phyloP scores from a whole-genome alignment of 345 rosid species.

The Eucalyptus sp. region DNA sequence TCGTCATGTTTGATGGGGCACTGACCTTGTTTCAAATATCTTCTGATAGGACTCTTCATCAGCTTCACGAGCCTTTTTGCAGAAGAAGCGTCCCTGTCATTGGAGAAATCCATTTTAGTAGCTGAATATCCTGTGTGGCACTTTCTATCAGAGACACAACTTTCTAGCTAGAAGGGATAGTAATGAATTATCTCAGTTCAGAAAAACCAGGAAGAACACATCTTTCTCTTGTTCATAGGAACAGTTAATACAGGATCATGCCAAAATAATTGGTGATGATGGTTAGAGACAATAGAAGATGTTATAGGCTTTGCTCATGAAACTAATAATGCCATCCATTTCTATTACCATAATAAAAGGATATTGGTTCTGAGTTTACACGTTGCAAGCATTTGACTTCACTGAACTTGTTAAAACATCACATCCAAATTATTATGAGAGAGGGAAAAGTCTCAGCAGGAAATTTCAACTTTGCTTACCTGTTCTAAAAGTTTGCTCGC shows the following conservation, averaged over 20 bases:
- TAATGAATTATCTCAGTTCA: not conserved
- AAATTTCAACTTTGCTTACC: conserved; percentile 6
- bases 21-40: conserved; percentile 39
- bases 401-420: not conserved
- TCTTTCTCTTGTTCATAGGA: not conserved
- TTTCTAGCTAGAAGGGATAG: not conserved
- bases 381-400: not conserved
- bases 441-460: not conserved
- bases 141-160: not conserved
- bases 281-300: not conserved
- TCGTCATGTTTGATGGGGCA: not conserved
- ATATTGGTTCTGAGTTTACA: not conserved
- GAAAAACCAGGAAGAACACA: not conserved
- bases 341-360: not conserved
- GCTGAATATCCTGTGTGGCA: not conserved
- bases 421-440: not conserved
- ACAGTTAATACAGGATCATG: not conserved
- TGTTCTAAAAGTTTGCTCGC: conserved; percentile 31
- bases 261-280: not conserved
- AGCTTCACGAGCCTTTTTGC: conserved; percentile 30
- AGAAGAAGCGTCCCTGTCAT: conserved; percentile 38
- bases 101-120: not conserved
- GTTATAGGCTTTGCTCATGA: not conserved
- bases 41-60: conserved; percentile 38
- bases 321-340: not conserved